Evolutionary conservation across 2,329 filamentous ascomycete species (phyloP).

Genomic region (Dactylonectria macrodidyma): DNA sequence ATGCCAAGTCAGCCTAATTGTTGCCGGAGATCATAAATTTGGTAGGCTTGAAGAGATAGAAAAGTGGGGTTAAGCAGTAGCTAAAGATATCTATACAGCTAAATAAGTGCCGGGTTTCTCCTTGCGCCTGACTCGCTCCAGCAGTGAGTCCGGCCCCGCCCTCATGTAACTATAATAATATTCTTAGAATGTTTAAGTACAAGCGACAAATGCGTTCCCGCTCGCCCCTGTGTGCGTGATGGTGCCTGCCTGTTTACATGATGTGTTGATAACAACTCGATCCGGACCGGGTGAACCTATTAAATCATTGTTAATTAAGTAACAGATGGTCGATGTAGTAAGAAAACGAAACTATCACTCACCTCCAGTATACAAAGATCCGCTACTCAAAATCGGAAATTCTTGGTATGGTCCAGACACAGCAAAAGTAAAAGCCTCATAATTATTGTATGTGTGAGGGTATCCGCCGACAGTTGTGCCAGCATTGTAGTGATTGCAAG

Average conservation of each 20-base stretch:
- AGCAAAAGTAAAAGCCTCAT: not conserved
- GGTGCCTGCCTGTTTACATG: not conserved
- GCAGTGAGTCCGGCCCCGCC: too few relatives aligned
- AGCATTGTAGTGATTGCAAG: not conserved
- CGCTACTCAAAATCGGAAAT: slow-evolving; percentile 5
- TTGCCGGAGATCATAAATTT: too few relatives aligned
- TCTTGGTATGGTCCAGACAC: slow-evolving; percentile 2
- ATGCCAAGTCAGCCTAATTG: too few relatives aligned
- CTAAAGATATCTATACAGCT: too few relatives aligned
- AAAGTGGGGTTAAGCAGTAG: too few relatives aligned
- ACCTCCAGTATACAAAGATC: not conserved
- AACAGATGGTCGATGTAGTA: not conserved
- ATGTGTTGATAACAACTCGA: slow-evolving; percentile 1
- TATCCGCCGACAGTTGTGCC: not conserved
- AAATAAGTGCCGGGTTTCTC: too few relatives aligned
- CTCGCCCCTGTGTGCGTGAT: slow-evolving; percentile 3
- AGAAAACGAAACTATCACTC: not conserved
- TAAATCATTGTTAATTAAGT: not conserved
- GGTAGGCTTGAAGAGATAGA: too few relatives aligned
- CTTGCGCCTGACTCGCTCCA: too few relatives aligned
- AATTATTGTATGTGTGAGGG: slow-evolving; percentile 1
- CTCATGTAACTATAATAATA: not conserved
- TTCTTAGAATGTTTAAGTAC: not conserved
- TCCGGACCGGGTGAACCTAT: not conserved
- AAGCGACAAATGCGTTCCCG: slow-evolving; percentile 4